Conservation (phyloP, 139 green algal genomes). For the Pleodorina starrii region DNA sequence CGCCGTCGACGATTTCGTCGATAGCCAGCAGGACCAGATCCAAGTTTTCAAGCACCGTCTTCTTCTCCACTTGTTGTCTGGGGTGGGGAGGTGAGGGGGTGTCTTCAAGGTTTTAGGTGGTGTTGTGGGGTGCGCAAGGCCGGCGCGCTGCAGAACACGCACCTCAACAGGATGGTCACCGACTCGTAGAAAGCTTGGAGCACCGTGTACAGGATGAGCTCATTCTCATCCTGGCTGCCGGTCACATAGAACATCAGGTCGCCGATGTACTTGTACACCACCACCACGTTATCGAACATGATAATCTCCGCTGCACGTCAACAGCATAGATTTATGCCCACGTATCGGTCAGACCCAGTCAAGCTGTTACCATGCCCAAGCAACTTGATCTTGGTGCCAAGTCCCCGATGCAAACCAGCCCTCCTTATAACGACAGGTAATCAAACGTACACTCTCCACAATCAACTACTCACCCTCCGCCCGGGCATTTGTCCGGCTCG, state of each 20-base stretch:
- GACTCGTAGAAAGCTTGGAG: slow-evolving; percentile 93
- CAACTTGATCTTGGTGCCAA: neutral
- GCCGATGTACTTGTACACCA: slow-evolving; percentile 96
- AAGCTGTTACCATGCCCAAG: neutral
- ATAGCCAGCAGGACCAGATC: slow-evolving; percentile 97
- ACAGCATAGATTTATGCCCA: neutral
- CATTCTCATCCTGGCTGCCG: slow-evolving; percentile 94
- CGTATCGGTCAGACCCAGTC: neutral
- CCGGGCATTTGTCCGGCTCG: slow-evolving; percentile 90
- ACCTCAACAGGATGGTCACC: slow-evolving; percentile 84
- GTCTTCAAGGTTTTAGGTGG: neutral
- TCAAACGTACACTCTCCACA: neutral
- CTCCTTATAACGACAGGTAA: neutral
- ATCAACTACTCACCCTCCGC: slow-evolving; percentile 83
- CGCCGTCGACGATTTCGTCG: slow-evolving; percentile 97
- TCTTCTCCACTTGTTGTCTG: slow-evolving; percentile 98
- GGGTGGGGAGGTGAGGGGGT: slow-evolving; percentile 16
- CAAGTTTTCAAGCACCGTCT: slow-evolving; percentile 98
- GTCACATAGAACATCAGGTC: slow-evolving; percentile 99
- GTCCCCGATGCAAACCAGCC: neutral
- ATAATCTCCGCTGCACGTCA: slow-evolving; percentile 93
- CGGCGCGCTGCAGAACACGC: neutral
- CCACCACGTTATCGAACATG: slow-evolving; percentile 96
- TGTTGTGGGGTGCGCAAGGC: neutral
- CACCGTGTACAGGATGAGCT: slow-evolving; percentile 93